Percentiles rank a stretch among this genome's conserved stretches.
phyloP scores from a whole-genome alignment of 305 asterid genomes.

The Lippia alba region DNA sequence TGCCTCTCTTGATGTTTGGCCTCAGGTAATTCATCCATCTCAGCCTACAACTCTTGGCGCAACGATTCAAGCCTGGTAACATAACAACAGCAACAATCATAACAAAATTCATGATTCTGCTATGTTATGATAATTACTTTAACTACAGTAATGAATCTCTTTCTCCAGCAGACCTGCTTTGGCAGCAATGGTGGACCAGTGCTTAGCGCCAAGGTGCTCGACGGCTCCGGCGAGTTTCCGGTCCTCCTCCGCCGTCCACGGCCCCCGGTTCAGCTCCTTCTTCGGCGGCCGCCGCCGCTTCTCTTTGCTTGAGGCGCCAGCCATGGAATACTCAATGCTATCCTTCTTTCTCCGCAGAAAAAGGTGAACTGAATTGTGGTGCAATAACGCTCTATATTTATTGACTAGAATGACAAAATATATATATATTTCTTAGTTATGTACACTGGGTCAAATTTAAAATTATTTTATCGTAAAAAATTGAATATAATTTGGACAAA shows the following conservation, averaged over 20 bases:
- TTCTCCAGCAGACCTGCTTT: constrained; percentile 47
- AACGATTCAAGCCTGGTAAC: constrained; percentile 46
- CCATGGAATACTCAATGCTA: constrained; percentile 25
- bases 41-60: constrained; percentile 60
- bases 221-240: constrained; percentile 51
- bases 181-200: constrained; percentile 55
- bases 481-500: background rate
- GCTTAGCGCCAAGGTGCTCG: constrained; percentile 47
- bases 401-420: background rate
- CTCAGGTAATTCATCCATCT: constrained; percentile 55
- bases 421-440: background rate
- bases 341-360: background rate
- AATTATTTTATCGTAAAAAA: too few relatives aligned
- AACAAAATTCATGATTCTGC: background rate
- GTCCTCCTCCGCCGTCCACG: constrained; percentile 70
- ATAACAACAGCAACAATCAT: background rate
- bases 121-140: background rate
- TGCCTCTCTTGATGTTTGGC: constrained; percentile 54
- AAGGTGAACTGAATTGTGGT: background rate
- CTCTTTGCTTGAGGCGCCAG: constrained; percentile 20
- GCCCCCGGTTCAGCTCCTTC: constrained; percentile 53
- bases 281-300: constrained; percentile 25
- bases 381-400: background rate
- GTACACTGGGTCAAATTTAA: too few relatives aligned
- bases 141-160: background rate